Base-by-base conservation (phyloP, 805 yeast species). In the Lipomyces oligophaga region DNA sequence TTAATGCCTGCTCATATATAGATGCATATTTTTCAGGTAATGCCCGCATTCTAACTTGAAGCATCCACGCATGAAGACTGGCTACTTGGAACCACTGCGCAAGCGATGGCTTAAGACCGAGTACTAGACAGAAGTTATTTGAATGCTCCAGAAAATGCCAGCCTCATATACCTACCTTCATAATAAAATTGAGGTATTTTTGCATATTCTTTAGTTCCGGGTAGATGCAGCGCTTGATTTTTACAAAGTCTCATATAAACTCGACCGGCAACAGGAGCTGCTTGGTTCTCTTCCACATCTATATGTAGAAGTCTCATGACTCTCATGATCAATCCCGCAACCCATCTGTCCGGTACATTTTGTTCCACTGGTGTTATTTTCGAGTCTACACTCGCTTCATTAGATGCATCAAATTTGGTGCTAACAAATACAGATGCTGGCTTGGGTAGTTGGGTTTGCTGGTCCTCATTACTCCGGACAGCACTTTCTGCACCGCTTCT, bases 61-160 rank as follows among this genome's bases (percentile, higher is more conserved):
- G 72, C 61, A 93, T 81, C 99, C 99, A 93, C 49, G 85, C 80
- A 66, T 93, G 98, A 57, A 93, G 73, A 1, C 83, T 73, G 5
- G 96, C 85, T 52, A 93, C 83, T 67, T 90, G 97, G 65, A 83
- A 90, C 96, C 96, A 90, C 66, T 88, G 95, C n/a, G 90, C 79
- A 62, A 90, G 89, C 0, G 97, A 83, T 62, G 77, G 74, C 28
- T 96, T 96, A 60, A 93, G 70, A 21, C 78, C 81, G 47, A 93
- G 70, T 10, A 89, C 84, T 44, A 30, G 7, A 42, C 3, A 43
- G 8, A 30, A 8, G 7, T 10, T 6, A 19, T 25, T 11, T 24
- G 4, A 8, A 8, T 5, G 15, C 15, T 20, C 7, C 40, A 15
- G 25, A 6, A 16, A 11, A 18, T 13, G 26, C 16, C 15, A 19